Conservation (phyloP, 495 filamentous ascomycete genomes). For the Penicillium daleae region DNA sequence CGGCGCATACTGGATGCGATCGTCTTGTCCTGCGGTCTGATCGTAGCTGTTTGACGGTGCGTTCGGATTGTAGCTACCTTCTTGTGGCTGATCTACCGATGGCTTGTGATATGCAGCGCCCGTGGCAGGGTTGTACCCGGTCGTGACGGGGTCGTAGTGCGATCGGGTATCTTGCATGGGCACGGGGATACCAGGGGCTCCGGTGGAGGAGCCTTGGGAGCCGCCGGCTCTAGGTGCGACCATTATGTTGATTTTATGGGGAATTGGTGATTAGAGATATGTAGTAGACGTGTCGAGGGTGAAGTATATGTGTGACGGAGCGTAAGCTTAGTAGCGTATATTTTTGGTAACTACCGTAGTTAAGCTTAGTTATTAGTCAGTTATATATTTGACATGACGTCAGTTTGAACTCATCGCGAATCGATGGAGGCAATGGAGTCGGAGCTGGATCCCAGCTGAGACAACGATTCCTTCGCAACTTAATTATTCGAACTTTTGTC, state of each 20-base stretch:
- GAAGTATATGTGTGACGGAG: not conserved
- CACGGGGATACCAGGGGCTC: conserved; percentile 31
- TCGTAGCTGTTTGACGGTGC: conserved; percentile 18
- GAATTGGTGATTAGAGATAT: not conserved
- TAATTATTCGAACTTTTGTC: not conserved
- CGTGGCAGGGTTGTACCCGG: conserved; percentile 34
- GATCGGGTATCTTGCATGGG: conserved; percentile 21
- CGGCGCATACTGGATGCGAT: conserved; percentile 22
- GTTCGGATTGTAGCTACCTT: conserved; percentile 8
- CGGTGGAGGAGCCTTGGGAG: conserved; percentile 36
- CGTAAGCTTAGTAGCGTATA: not conserved
- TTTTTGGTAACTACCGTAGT: too few relatives aligned
- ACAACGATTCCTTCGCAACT: not conserved
- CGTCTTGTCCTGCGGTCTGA: conserved; percentile 9
- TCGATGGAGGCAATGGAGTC: too few relatives aligned
- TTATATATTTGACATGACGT: conserved; percentile 25
- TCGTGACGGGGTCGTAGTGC: conserved; percentile 27
- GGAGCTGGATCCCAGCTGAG: not conserved
- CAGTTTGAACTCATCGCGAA: conserved; percentile 18
- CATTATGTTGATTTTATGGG: not conserved
- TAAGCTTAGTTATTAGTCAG: too few relatives aligned
- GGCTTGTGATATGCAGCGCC: conserved; percentile 30
- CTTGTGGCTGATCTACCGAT: conserved; percentile 9
- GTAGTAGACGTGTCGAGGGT: not conserved
- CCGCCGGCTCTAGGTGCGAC: not conserved